Percentiles rank a stretch among this genome's conserved stretches.
Conservation (phyloP, 345 rosid species). For the Gossypium anomalum region DNA sequence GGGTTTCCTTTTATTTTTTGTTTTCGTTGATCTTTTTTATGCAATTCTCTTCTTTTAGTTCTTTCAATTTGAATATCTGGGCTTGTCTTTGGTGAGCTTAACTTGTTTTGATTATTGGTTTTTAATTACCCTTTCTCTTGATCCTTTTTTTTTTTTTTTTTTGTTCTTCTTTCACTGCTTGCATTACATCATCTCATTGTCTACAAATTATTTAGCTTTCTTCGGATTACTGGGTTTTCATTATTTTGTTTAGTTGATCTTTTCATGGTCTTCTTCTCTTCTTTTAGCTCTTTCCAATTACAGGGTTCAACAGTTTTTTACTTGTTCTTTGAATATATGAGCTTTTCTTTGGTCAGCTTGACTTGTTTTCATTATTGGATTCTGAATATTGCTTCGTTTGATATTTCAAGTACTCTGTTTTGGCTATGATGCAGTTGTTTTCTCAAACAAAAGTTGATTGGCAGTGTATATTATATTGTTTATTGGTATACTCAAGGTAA, state of each 20-base stretch:
- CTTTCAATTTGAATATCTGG: not conserved
- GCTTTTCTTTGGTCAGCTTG: not conserved
- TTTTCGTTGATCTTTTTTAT: not conserved
- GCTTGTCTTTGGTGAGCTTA: not conserved
- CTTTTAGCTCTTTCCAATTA: too few relatives aligned
- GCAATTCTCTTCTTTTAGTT: not conserved
- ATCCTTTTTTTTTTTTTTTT: too few relatives aligned
- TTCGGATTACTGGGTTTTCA: too few relatives aligned
- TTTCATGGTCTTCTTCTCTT: too few relatives aligned
- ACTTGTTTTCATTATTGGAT: not conserved
- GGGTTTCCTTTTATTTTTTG: not conserved
- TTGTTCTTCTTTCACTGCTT: too few relatives aligned
- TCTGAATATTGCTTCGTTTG: constrained; percentile 1
- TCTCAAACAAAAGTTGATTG: not conserved
- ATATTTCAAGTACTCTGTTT: constrained; percentile 1
- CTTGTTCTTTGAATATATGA: too few relatives aligned
- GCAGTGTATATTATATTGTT: constrained; percentile 2
- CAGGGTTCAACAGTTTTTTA: too few relatives aligned
- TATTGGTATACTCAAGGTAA: not conserved
- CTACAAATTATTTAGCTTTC: too few relatives aligned
- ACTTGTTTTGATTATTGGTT: not conserved
- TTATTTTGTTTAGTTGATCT: too few relatives aligned
- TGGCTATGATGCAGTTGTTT: constrained; percentile 15
- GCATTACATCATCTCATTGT: too few relatives aligned
- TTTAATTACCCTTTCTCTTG: not conserved